Conservation (phyloP, 768 basidiomycete genomes). For the Boletus barrowsii region DNA sequence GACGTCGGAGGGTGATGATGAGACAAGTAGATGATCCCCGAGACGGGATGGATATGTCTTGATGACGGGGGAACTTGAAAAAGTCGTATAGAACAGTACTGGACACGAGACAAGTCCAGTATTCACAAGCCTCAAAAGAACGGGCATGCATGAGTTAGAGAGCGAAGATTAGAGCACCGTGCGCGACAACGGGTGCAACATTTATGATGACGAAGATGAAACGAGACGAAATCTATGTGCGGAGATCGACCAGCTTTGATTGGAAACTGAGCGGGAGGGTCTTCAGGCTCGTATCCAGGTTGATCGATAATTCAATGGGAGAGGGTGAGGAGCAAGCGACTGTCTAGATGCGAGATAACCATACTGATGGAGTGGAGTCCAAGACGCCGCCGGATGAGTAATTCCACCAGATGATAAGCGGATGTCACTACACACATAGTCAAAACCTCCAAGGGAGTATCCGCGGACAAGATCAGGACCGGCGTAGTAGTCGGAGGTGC, state of each 20-base stretch:
- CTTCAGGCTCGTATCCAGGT: slow-evolving; percentile 49
- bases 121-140: slow-evolving; percentile 36
- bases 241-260: slow-evolving; percentile 8
- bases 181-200: slow-evolving; percentile 31
- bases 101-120: slow-evolving; percentile 30
- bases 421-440: slow-evolving; percentile 48
- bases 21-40: slow-evolving; percentile 38
- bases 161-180: slow-evolving; percentile 39
- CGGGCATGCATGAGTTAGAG: slow-evolving; percentile 36
- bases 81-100: slow-evolving; percentile 23
- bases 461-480: slow-evolving; percentile 53
- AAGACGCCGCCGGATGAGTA: slow-evolving; percentile 39
- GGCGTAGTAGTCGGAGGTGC: slow-evolving; percentile 47
- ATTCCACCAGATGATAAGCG: slow-evolving; percentile 44
- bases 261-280: slow-evolving; percentile 1
- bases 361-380: slow-evolving; percentile 42
- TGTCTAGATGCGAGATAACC: slow-evolving; percentile 41
- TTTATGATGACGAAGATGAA: slow-evolving; percentile 26
- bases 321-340: slow-evolving; percentile 42
- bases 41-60: slow-evolving; percentile 70
- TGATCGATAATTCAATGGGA: slow-evolving; percentile 44
- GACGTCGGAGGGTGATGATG: slow-evolving; percentile 28
- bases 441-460: slow-evolving; percentile 57
- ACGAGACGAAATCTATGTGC: slow-evolving; percentile 28
- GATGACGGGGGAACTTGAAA: slow-evolving; percentile 28